phyloP scores from a whole-genome alignment of 2,329 filamentous ascomycete genomes.

The Onygenales sp. region DNA sequence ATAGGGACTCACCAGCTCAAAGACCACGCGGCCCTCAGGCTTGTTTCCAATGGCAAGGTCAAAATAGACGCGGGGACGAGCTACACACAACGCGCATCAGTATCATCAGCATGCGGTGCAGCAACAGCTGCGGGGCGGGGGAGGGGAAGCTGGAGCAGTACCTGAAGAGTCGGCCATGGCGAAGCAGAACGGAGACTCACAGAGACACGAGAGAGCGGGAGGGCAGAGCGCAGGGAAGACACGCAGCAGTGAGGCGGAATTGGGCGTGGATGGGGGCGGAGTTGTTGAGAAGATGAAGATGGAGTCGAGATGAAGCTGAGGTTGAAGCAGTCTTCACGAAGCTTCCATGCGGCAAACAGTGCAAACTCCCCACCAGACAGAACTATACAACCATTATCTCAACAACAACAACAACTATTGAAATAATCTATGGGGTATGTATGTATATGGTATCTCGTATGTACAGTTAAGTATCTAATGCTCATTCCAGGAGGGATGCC shows the following conservation, averaged over 20 bases:
- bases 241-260: constrained; percentile 1
- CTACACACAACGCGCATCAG: constrained; percentile 19
- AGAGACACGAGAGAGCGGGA: constrained; percentile 1
- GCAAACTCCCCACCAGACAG: constrained; percentile 11
- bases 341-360: constrained; percentile 27
- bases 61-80: constrained; percentile 79
- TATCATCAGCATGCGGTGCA: not conserved
- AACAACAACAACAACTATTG: not conserved
- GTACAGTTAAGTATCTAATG: not conserved
- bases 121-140: not conserved
- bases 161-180: constrained; percentile 29
- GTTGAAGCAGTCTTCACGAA: constrained; percentile 27
- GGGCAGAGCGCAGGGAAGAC: not conserved
- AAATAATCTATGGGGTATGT: not conserved
- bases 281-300: not conserved
- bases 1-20: constrained; percentile 59
- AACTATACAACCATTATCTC: not conserved
- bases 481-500: constrained; percentile 16
- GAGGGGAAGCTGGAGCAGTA: constrained; percentile 12
- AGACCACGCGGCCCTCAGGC: constrained; percentile 66
- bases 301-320: constrained; percentile 4
- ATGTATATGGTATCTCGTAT: not conserved
- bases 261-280: constrained; percentile 4
- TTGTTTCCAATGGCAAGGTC: constrained; percentile 75
- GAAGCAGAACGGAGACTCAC: constrained; percentile 2